Base-by-base conservation (phyloP, 2,329 filamentous ascomycete species). In the Triangularia setosa region DNA sequence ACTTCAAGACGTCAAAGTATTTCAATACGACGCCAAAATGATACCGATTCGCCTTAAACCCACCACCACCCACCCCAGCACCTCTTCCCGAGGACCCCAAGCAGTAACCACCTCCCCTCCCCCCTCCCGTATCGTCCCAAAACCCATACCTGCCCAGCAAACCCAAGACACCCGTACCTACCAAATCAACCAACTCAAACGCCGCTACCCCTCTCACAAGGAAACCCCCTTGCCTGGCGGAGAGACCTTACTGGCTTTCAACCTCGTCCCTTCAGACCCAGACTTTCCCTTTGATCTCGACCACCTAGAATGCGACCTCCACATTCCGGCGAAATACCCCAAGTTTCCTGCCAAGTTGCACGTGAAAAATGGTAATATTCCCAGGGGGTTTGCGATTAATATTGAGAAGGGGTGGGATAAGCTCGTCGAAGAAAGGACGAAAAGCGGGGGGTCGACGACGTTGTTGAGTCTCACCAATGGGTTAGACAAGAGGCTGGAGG, bases 211-310 rank as follows among this genome's bases (percentile, higher is more conserved):
- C 1, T 79, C 83, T 6, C 78, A 76, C 58, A 79, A 84, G 65
- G 75, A 77, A 11, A 77, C 72, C 14, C 8, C 52, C 7, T 71
- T 79, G 2, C 72, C 75, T 6, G 75, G 83, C 65, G 81, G 84
- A 58, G 80, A 80, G 2, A 86, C 84, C 0, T 81, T 84, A 16
- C 76, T 93, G 44, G 77, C 80, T 9, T 91, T 94, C 75, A 85
- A 81, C 60, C 77, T 95, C 66, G 78, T 77, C 12, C 91, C 91
- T 4, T 92, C 91, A 5, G 91, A 95, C 73, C 91, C 91, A 0
- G 91, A 95, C 72, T 94, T 95, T 71, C 90, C 91, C 0, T 94
- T 91, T 75, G 90, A 93, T 66, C 79, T 94, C 72, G 83, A 87
- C 25, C 79, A 83, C 44, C 79, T 95, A 30, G 82, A 90, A 48